Evolutionary conservation across 495 filamentous ascomycete species (phyloP).

Genomic region (Aspergillus cavernicola): DNA sequence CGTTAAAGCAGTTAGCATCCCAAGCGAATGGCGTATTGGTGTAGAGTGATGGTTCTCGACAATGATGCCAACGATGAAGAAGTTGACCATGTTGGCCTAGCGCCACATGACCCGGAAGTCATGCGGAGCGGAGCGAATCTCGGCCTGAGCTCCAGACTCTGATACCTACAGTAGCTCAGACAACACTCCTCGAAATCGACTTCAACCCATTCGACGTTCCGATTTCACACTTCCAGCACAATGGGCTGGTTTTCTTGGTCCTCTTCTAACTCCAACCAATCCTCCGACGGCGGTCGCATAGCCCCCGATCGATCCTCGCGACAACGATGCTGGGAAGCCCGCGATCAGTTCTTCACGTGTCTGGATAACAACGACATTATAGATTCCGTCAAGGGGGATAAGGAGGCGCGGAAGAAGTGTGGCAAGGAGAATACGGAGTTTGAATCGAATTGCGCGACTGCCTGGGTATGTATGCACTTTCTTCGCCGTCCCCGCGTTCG

Average conservation of each 20-base stretch:
- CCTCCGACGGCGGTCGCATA: constrained; percentile 58
- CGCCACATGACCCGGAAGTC: constrained; percentile 20
- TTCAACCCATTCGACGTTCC: not conserved
- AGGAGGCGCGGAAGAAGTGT: constrained; percentile 62
- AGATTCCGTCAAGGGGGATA: constrained; percentile 74
- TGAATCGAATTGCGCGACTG: constrained; percentile 69
- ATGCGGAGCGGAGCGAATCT: constrained; percentile 15
- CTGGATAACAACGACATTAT: constrained; percentile 77
- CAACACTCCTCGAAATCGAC: not conserved
- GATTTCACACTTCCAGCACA: constrained; percentile 21
- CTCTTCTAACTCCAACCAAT: constrained; percentile 36
- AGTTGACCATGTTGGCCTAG: constrained; percentile 13
- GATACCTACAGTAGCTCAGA: not conserved
- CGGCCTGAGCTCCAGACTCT: constrained; percentile 2
- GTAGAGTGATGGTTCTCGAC: not conserved
- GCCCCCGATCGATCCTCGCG: constrained; percentile 76
- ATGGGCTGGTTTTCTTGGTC: constrained; percentile 46
- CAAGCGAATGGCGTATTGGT: not conserved
- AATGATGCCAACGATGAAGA: not conserved
- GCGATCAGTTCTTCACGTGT: constrained; percentile 83
- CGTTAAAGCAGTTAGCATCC: not conserved
- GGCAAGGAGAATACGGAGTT: constrained; percentile 61
- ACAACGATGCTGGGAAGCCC: constrained; percentile 76
- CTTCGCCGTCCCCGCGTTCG: not conserved
- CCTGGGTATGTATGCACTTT: constrained; percentile 63